Evolutionary conservation across 371 early-diverging fungal species (phyloP).

Genomic region (Thermomucor indicae-seudaticae): DNA sequence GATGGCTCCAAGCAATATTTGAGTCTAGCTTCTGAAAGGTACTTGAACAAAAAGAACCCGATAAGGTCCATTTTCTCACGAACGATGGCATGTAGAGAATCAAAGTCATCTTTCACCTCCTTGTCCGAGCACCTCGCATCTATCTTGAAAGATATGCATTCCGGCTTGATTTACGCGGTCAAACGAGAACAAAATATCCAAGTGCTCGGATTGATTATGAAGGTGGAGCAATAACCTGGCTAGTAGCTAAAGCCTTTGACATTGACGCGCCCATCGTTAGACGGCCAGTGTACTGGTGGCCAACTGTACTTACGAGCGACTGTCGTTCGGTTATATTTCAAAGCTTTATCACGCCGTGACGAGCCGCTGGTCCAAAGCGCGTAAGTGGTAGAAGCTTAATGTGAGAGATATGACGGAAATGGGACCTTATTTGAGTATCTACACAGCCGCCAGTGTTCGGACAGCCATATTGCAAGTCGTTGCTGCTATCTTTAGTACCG

Average conservation of each 20-base stretch:
- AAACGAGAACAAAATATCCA: conserved; percentile 25
- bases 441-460: conserved; percentile 4
- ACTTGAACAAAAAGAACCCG: not conserved
- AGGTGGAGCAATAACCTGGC: conserved; percentile 11
- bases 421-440: not conserved
- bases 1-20: conserved; percentile 60
- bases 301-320: conserved; percentile 45
- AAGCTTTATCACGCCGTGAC: conserved; percentile 21
- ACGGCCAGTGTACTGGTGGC: conserved; percentile 27
- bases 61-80: not conserved
- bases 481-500: conserved; percentile 29
- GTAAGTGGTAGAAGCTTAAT: conserved; percentile 9
- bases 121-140: conserved; percentile 40
- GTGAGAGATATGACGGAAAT: not conserved
- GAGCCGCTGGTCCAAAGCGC: conserved; percentile 20
- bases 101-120: conserved; percentile 44
- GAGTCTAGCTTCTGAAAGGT: conserved; percentile 58
- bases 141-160: conserved; percentile 41
- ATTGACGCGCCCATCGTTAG: conserved; percentile 5
- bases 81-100: not conserved
- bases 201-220: conserved; percentile 27
- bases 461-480: conserved; percentile 33
- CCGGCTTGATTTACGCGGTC: conserved; percentile 29
- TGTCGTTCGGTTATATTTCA: conserved; percentile 31
- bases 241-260: not conserved